phyloP scores from a whole-genome alignment of 176 grass and related monocot species.

The Saccharum officinarum region DNA sequence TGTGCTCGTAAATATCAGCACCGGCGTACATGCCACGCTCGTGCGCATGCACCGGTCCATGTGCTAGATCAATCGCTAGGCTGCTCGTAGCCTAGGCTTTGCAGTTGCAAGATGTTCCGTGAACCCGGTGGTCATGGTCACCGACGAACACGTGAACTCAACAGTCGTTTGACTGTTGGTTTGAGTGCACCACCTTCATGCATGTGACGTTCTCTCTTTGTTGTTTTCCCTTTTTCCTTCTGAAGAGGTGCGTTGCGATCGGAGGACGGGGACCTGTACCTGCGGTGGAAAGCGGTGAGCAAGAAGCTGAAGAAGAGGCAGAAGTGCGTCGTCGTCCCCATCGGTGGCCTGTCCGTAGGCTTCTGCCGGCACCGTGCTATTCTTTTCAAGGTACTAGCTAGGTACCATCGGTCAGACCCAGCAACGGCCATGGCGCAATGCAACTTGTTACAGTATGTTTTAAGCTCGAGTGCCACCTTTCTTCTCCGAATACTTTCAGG shows the following conservation, averaged over 20 bases:
- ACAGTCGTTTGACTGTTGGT: neutral
- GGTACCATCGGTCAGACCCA: neutral
- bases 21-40: neutral
- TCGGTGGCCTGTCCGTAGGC: conserved; percentile 67
- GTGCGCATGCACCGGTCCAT: neutral
- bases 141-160: conserved; percentile 30
- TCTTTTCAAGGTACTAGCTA: conserved; percentile 77
- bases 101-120: conserved; percentile 7
- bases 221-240: neutral
- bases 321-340: conserved; percentile 69
- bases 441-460: neutral
- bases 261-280: conserved; percentile 71
- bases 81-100: neutral
- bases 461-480: neutral
- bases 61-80: neutral
- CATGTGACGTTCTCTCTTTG: conserved; percentile 1
- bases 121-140: neutral
- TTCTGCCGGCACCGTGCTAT: conserved; percentile 94
- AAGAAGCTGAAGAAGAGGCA: conserved; percentile 70
- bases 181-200: conserved; percentile 2
- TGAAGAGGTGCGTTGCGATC: conserved; percentile 75
- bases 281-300: conserved; percentile 79
- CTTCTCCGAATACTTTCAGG: conserved; percentile 44
- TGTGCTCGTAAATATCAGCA: conserved; percentile 11
- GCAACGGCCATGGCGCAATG: neutral